Evolutionary conservation across 1,284 basidiomycete genomes (phyloP), one percentile per base, ranked within the genome.

Genomic region (Moesziomyces globuligerus): DNA sequence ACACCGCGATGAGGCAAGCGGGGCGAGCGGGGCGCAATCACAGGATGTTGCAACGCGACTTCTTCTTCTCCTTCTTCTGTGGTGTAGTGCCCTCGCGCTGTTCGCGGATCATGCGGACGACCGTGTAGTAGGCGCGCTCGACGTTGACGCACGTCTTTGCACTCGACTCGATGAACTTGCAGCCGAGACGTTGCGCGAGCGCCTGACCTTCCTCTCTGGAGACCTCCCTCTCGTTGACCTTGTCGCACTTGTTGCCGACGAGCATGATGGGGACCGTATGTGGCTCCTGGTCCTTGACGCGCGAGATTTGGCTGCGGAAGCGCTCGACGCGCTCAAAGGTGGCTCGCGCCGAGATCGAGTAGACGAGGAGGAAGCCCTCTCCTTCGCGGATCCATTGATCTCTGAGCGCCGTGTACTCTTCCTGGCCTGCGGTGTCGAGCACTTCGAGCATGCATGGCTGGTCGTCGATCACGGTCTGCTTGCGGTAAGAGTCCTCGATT

Each of bases 361-460:
- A 84, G 44, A 84, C 81, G 38, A 84, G 75, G 9, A 84, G 60
- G 70, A 84, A 84, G 6, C 83, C 83, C 50, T 84, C 83, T 10
- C 83, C 83, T 67, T 84, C 83, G 25, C 83, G 80, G 48, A 83
- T 83, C 83, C 83, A 84, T 44, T 84, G 83, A 49, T 83, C 83
- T 43, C 83, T 67, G 21, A 84, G 53, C 21, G 83, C 83, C 7
- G 83, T 84, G 62, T 84, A 84, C 58, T 84, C 83, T 67, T 83
- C 83, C 92, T 92, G 78, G 91, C 93, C 92, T 18, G 93, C 93
- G 13, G 93, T 94, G 81, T 94, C 93, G 53, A 93, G 83, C 36
- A 94, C 89, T 79, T 94, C 91, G 55, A 93, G 87, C 89, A 83
- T 80, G 52, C 81, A 80, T 15, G 79, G 80, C 64, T 84, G 78